Evolutionary conservation across 352 stramenopile species (phyloP).

Genomic region (Discostella stelligera): DNA sequence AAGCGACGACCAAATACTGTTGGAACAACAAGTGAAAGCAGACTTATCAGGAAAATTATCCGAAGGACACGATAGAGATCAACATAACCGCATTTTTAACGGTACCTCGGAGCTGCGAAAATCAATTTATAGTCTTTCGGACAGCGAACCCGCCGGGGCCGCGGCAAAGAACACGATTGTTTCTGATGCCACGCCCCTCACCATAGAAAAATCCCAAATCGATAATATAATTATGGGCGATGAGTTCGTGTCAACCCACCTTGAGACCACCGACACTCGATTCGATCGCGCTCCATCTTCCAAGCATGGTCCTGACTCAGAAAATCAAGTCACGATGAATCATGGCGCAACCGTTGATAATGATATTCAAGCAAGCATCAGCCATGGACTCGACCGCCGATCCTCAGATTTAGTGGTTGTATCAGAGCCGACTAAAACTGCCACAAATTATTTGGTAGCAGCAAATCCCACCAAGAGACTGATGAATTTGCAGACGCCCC

Average conservation of each 20-base stretch:
- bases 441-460: background rate
- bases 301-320: background rate
- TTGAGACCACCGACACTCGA: background rate
- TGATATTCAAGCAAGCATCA: background rate
- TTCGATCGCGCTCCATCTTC: background rate
- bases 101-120: background rate
- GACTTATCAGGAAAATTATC: background rate
- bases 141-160: background rate
- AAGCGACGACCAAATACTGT: background rate
- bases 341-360: background rate
- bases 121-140: background rate
- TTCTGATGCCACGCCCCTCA: background rate
- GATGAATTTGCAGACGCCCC: too few species aligned
- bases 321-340: background rate
- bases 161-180: background rate
- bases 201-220: too few species aligned
- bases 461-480: background rate
- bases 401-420: background rate
- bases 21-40: background rate
- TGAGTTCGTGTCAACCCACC: background rate
- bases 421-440: background rate
- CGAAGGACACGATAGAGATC: background rate
- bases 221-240: background rate
- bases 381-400: background rate
- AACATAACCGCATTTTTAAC: background rate